Base-by-base conservation (phyloP, 306 rosid genomes). In the Quercus dentata region DNA sequence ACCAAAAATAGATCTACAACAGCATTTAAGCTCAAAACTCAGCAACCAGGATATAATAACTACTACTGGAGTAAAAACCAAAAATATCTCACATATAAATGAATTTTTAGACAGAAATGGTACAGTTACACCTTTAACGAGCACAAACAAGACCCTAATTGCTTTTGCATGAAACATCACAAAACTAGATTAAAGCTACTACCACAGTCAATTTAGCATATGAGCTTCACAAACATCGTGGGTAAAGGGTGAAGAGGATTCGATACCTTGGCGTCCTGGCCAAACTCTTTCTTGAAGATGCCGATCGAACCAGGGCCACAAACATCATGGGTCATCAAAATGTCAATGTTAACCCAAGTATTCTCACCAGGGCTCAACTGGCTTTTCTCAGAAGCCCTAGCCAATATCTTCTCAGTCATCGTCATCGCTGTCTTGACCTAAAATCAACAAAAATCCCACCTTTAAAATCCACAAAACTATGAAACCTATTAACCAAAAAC, bases 271-370 rank as follows among this genome's bases (percentile, higher is more conserved):
- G 99, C 97, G 65, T 91, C 75, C 71, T 92, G 85, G 73, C 99
- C 99, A 70, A 95, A 95, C 83, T 95, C 99, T 78, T 80, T 95
- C 90, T 95, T 92, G 84, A 95, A 95, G 81, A 95, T 86, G 11
- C 99, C 99, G 38, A 92, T 74, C n/a, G 97, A 85, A 75, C 99
- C 99, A 64, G 99, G 99, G 57, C 99, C 97, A 73, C 93, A 91
- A 2, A 95, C 96, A 85, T 95, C 99, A 83, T 95, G 97, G 68
- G 95, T 95, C 99, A 95, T 95, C 85, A 95, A 90, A 79, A 89
- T 49, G 76, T 95, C 99, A 75, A 90, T 76, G 76, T 95, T 90
- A 54, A 90, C 92, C 99, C 99, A 95, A 44, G 85, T 90, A 85
- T 92, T 95, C 49, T 91, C 97, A 77, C 95, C 97, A 1, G 99